Percentiles rank a stretch among this genome's conserved stretches.
These are phyloP conservation scores for Chrysoporthe cubensis DNA, from an alignment of 2,329 filamentous ascomycete species.

Conservation along the genomic window DNA sequence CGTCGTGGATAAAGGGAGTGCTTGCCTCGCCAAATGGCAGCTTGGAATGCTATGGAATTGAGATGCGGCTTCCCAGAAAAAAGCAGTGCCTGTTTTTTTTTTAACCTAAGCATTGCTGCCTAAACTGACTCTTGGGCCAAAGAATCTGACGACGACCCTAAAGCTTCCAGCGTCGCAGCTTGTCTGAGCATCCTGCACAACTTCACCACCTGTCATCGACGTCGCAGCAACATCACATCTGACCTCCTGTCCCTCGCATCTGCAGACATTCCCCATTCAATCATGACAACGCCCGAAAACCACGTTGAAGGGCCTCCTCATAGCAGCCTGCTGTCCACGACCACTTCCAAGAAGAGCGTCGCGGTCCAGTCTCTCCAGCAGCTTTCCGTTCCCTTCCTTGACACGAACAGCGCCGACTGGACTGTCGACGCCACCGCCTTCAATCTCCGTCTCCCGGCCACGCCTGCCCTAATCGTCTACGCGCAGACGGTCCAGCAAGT, in stretches of 20 bases:
- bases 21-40: background rate
- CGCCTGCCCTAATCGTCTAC: constrained; percentile 48
- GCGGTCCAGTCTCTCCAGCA: constrained; percentile 17
- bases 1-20: background rate
- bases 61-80: constrained; percentile 4
- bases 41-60: background rate
- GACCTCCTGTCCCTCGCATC: background rate
- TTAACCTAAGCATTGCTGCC: background rate
- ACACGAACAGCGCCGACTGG: constrained; percentile 37
- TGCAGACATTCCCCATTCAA: background rate
- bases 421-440: constrained; percentile 38
- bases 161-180: background rate
- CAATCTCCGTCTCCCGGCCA: constrained; percentile 41
- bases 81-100: background rate
- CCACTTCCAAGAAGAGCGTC: background rate
- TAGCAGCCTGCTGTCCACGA: background rate
- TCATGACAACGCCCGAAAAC: constrained; percentile 1
- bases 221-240: background rate
- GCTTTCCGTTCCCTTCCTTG: constrained; percentile 20
- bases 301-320: background rate
- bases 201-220: background rate
- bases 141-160: background rate
- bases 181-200: background rate
- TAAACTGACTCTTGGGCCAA: background rate
- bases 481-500: constrained; percentile 48